Evolutionary conservation across 176 grass and related monocot species (phyloP).

Genomic region (Saccharum spontaneum): DNA sequence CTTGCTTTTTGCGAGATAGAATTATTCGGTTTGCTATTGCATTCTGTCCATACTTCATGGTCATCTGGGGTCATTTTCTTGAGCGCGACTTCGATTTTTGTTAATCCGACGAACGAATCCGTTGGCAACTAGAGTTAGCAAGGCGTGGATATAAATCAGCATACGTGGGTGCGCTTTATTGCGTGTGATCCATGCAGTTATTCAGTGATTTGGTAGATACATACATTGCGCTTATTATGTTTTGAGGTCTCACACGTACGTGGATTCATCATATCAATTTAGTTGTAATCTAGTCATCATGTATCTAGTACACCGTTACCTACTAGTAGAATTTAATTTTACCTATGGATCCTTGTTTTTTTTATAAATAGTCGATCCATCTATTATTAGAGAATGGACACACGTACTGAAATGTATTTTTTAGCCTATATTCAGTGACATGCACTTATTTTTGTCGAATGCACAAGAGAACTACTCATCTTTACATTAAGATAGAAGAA

Average conservation of each 20-base stretch:
- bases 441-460: too few species aligned
- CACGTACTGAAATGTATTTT: background rate
- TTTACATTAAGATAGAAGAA: too few species aligned
- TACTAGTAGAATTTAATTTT: too few species aligned
- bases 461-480: too few species aligned
- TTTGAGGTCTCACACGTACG: background rate
- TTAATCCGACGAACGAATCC: background rate
- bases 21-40: constrained; percentile 27
- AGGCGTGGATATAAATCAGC: background rate
- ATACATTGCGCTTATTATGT: background rate
- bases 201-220: background rate
- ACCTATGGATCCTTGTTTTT: too few species aligned
- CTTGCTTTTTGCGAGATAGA: constrained; percentile 23
- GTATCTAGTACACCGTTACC: background rate
- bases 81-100: background rate
- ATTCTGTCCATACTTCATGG: constrained; percentile 32
- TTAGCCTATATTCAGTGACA: background rate
- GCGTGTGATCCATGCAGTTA: constrained; percentile 5
- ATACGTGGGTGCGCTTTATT: background rate
- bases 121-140: background rate
- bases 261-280: background rate
- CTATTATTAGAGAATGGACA: too few species aligned
- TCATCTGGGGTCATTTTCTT: constrained; percentile 37
- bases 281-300: constrained; percentile 8
- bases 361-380: too few species aligned